These are phyloP conservation scores for Backusella tuberculispora DNA, from an alignment of 192 early-diverging fungal genomes.

Conservation along the genomic window DNA sequence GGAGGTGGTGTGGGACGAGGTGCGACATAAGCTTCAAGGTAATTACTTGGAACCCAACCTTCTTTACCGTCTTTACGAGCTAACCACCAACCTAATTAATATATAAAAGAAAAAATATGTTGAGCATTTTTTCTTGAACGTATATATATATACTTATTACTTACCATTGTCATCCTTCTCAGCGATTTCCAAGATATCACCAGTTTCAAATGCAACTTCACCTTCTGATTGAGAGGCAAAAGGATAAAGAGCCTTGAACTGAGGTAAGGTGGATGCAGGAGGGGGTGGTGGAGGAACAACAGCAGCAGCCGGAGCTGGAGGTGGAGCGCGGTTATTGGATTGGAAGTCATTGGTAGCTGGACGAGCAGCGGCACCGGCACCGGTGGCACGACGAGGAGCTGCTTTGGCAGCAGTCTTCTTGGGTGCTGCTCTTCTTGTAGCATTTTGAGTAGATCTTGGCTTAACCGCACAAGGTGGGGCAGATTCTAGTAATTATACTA, in stretches of 20 bases:
- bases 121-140: not conserved
- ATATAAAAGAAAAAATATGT: conserved; percentile 20
- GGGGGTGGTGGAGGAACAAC: conserved; percentile 47
- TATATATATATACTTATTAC: conserved; percentile 41
- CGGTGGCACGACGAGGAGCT: not conserved
- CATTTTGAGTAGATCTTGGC: conserved; percentile 21
- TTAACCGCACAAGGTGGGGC: conserved; percentile 42
- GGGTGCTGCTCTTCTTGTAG: conserved; percentile 17
- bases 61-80: conserved; percentile 61
- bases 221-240: conserved; percentile 65
- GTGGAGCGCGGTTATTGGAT: conserved; percentile 26
- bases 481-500: conserved; percentile 14
- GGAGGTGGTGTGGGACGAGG: conserved; percentile 44
- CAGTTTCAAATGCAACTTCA: conserved; percentile 68
- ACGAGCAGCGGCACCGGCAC: not conserved
- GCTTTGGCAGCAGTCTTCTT: not conserved
- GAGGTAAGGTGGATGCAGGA: conserved; percentile 48
- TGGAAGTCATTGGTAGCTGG: conserved; percentile 20
- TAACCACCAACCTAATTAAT: conserved; percentile 56
- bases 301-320: conserved; percentile 61
- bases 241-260: conserved; percentile 70
- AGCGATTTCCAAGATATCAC: conserved; percentile 69
- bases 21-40: conserved; percentile 63
- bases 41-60: conserved; percentile 85
- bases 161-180: conserved; percentile 66